Evolutionary conservation across 1,284 basidiomycete species (phyloP).

Genomic region (Puccinia triticina): DNA sequence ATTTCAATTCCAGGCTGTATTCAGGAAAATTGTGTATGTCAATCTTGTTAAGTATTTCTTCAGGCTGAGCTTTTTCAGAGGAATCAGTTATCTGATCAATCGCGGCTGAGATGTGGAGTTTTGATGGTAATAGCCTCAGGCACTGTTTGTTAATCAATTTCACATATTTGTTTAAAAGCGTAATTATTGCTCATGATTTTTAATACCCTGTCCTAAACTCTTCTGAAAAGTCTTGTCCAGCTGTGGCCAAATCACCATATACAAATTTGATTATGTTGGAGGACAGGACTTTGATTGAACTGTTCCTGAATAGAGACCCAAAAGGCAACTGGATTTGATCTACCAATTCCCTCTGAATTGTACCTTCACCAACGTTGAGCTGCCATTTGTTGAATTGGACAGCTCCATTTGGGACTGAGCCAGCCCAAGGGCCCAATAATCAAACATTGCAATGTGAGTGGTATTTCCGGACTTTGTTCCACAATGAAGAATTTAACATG

Average conservation of each 20-base stretch:
- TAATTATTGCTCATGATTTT: background rate
- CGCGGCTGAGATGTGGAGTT: background rate
- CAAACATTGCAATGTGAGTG: background rate
- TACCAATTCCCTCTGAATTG: too few relatives aligned
- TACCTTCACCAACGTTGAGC: too few relatives aligned
- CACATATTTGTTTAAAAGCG: background rate
- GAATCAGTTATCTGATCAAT: slow-evolving; percentile 3
- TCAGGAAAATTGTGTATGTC: background rate
- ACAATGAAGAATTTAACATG: background rate
- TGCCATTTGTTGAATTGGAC: too few relatives aligned
- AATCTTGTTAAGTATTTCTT: slow-evolving; percentile 4
- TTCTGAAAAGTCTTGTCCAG: too few relatives aligned
- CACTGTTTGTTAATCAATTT: background rate
- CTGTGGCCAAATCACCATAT: too few relatives aligned
- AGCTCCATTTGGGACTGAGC: too few relatives aligned
- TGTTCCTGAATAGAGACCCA: too few relatives aligned
- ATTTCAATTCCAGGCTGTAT: background rate
- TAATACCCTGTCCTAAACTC: background rate
- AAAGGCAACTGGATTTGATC: too few relatives aligned
- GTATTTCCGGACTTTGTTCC: background rate
- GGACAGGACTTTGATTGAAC: too few relatives aligned
- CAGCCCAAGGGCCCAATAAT: background rate
- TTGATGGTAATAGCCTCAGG: background rate
- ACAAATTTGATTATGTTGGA: too few relatives aligned
- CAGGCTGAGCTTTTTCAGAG: background rate